Evolutionary conservation across 73 alveolate genomes (phyloP).

Genomic region (Tetrahymena elliotti): DNA sequence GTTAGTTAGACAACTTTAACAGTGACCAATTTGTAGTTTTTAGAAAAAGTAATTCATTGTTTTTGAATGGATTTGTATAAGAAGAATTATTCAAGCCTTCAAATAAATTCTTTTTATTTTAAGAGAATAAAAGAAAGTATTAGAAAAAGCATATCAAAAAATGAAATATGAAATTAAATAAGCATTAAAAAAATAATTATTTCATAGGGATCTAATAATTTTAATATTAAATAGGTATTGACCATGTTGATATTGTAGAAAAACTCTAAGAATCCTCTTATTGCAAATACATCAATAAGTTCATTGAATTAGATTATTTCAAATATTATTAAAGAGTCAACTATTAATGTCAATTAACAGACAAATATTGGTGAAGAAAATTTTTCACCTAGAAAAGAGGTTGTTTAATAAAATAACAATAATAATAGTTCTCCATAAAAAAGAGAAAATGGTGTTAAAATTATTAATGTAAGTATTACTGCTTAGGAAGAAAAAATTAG

Average conservation of each 20-base stretch:
- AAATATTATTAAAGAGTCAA: background rate
- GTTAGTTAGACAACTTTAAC: background rate
- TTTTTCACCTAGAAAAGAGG: background rate
- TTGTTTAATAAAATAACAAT: background rate
- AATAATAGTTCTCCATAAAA: background rate
- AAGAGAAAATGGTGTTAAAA: background rate
- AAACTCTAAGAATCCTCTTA: background rate
- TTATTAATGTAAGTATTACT: background rate
- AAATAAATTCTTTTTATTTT: no score
- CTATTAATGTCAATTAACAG: background rate
- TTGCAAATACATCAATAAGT: background rate
- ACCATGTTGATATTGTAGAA: background rate
- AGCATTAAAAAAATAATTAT: no score
- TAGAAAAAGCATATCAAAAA: background rate
- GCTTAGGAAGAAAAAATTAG: background rate
- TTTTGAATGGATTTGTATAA: background rate
- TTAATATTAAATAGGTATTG: background rate
- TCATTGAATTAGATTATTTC: background rate
- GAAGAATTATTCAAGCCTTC: no score
- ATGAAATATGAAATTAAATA: no score
- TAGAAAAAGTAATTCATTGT: background rate
- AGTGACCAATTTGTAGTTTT: background rate
- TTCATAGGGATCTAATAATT: background rate
- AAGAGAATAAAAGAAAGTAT: background rate
- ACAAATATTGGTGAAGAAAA: background rate